These are phyloP conservation scores for Erysimum cheiri DNA, from an alignment of 441 rosid species.

Conservation along the genomic window DNA sequence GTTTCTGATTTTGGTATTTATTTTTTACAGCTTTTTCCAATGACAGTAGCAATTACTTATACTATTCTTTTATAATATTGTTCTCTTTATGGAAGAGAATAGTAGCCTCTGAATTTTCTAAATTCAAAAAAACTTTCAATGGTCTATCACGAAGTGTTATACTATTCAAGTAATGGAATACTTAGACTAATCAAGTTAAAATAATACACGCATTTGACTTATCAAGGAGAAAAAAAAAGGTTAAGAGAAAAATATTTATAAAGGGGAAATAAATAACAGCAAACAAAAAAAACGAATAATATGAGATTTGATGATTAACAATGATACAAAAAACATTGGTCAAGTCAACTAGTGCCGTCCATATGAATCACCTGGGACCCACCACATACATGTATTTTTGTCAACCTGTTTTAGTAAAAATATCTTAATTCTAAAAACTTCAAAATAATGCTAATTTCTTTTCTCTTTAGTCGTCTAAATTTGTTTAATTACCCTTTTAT, in stretches of 20 bases:
- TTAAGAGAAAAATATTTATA: background rate
- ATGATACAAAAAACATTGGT: constrained; percentile 1
- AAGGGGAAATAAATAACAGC: background rate
- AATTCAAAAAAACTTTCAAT: constrained; percentile 5
- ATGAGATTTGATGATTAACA: constrained; percentile 24
- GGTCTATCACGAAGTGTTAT: constrained; percentile 26
- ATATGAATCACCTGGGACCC: constrained; percentile 31
- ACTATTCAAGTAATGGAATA: constrained; percentile 28
- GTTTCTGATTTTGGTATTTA: background rate
- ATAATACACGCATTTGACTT: constrained; percentile 43
- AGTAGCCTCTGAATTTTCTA: constrained; percentile 39
- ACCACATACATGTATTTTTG: background rate
- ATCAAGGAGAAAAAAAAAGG: background rate
- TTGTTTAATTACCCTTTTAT: constrained; percentile 6
- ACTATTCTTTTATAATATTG: background rate
- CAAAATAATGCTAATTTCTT: constrained; percentile 2
- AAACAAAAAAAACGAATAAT: constrained; percentile 9
- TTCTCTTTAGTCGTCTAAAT: constrained; percentile 5
- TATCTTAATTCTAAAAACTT: constrained; percentile 5
- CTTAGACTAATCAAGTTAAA: constrained; percentile 37
- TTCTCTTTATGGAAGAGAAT: constrained; percentile 1
- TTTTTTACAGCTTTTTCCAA: background rate
- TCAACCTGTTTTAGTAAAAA: constrained; percentile 3
- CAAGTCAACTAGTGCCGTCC: constrained; percentile 43
- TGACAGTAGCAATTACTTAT: background rate